Percentiles rank a stretch among this genome's conserved stretches.
Conservation (phyloP, 371 early-diverging fungal genomes). For the Mucor indicus region DNA sequence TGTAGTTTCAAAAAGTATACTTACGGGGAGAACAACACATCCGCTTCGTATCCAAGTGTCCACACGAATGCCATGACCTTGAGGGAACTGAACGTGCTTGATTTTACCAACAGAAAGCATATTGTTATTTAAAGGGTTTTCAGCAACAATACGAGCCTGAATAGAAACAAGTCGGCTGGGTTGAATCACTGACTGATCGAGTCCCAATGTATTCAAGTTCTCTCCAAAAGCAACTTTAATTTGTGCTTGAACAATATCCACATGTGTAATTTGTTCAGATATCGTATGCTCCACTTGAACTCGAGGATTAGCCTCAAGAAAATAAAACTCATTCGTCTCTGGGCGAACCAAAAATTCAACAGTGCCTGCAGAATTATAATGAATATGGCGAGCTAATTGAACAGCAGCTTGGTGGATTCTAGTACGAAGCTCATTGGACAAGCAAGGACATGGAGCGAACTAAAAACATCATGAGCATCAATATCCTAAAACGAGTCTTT, state of each 20-base stretch:
- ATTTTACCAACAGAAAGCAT: conserved; percentile 41
- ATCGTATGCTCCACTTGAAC: conserved; percentile 43
- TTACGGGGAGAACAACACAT: conserved; percentile 33
- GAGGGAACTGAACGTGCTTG: conserved; percentile 20
- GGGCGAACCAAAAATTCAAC: conserved; percentile 77
- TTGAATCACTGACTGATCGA: conserved; percentile 11
- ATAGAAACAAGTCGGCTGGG: conserved; percentile 28
- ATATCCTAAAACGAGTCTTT: not conserved
- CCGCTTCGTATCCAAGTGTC: conserved; percentile 42
- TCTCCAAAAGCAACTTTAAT: conserved; percentile 34
- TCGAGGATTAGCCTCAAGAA: conserved; percentile 31
- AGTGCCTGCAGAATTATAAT: conserved; percentile 58
- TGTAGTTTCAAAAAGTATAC: not conserved
- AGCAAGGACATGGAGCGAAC: conserved; percentile 42
- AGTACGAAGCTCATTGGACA: conserved; percentile 15
- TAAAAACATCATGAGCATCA: not conserved
- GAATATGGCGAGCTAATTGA: conserved; percentile 21
- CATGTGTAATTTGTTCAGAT: conserved; percentile 89
- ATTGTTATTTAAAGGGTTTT: conserved; percentile 34
- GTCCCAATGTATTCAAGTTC: conserved; percentile 12
- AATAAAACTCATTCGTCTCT: conserved; percentile 35
- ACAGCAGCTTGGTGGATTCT: conserved; percentile 29
- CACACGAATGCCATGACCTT: conserved; percentile 37
- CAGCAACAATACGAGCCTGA: conserved; percentile 43
- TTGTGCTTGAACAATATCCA: conserved; percentile 66